These are phyloP conservation scores for Colletotrichum kahawae DNA, from an alignment of 2,329 filamentous ascomycete genomes.

Conservation along the genomic window DNA sequence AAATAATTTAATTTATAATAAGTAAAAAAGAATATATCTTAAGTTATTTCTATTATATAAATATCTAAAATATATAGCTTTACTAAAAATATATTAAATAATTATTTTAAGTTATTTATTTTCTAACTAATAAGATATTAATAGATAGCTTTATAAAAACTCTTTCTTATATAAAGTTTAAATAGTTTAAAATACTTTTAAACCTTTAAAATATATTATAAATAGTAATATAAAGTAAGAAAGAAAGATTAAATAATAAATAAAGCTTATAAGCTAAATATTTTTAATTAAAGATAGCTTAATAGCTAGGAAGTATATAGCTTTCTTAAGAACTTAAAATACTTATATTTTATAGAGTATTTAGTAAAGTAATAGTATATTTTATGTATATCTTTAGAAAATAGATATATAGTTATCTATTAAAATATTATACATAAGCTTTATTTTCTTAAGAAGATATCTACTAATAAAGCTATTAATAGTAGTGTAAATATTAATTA, in stretches of 20 bases:
- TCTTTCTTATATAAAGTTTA: neutral
- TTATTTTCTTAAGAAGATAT: no score
- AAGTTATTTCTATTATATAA: no score
- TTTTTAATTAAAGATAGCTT: no score
- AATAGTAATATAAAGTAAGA: no score
- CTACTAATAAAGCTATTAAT: no score
- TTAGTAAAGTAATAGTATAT: neutral
- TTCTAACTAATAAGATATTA: neutral
- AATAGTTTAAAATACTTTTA: neutral
- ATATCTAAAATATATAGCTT: no score
- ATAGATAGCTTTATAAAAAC: neutral
- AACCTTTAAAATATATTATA: no score
- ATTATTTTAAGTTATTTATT: neutral
- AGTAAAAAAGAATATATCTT: no score
- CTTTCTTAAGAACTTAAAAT: neutral
- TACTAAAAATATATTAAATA: neutral
- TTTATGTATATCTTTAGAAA: neutral
- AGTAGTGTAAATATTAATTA: no score
- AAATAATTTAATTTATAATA: no score
- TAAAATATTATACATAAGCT: neutral
- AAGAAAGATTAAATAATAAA: rapidly evolving
- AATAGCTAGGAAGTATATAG: no score
- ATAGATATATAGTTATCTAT: neutral
- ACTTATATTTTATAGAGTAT: neutral
- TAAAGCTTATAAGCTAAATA: no score